Base-by-base conservation (phyloP, 2,329 filamentous ascomycete species). In the Penicillium sp. region DNA sequence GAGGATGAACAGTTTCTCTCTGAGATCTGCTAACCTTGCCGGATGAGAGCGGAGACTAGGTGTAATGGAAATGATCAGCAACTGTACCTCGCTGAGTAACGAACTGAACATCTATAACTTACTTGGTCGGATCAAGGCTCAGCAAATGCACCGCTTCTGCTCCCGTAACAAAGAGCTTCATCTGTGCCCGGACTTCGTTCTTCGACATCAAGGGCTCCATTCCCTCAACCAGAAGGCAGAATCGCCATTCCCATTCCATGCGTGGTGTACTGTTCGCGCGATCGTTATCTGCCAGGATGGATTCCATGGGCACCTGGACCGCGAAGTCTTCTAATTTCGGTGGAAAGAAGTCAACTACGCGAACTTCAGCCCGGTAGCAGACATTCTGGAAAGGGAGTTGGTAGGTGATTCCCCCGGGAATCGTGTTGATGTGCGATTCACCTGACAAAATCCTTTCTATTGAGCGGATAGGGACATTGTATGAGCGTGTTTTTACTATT, bases 301-400 rank as follows among this genome's bases (percentile, higher is more conserved):
- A 82, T 51, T 77, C 83, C 31, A 87, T 82, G 19, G 73, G 76
- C 2, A 78, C 78, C 55, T 79, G 75, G 43, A 80, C 68, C 3
- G 89, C 80, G 71, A 97, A 97, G 58, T 94, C 85, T 62, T 87
- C 83, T 1, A 97, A 77, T 1, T 81, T 81, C 2, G 81, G 76
- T 0, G 94, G 94, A 58, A 83, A 85, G 73, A 90, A 97, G 75
- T 96, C 91, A 37, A 96, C 83, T 1, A 96, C 88, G n/a, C 91
- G 88, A 37, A 91, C 87, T 36, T 83, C 81, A 22, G 86, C 80
- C 49, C 86, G 85, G 71, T 92, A 92, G 43, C 86, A 89, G 57
- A 83, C 78, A 69, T 93, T 92, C 57, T 87, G 81, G 68, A 96
- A 96, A 0, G 92, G 91, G 0, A 93, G 69, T 2, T 68, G 70